phyloP scores from a whole-genome alignment of 2,329 filamentous ascomycete species.

The Teratosphaeria nubilosa region DNA sequence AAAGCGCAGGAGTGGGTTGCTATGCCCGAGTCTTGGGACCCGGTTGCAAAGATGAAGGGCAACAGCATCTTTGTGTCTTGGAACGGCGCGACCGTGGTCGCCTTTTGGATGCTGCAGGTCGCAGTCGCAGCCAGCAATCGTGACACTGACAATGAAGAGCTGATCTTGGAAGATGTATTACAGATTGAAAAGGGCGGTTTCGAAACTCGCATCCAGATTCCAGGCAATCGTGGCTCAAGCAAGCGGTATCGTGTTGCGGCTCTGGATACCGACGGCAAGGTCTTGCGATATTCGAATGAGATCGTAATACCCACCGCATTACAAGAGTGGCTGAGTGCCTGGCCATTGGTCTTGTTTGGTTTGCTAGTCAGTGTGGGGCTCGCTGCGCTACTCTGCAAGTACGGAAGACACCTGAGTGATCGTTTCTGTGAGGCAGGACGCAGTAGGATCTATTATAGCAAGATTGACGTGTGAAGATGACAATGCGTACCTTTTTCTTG shows the following conservation, averaged over 20 bases:
- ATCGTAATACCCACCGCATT: background rate
- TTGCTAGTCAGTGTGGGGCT: background rate
- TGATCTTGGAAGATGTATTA: conserved; percentile 4
- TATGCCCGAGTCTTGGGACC: conserved; percentile 15
- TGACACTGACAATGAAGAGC: conserved; percentile 1
- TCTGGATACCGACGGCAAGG: conserved; percentile 8
- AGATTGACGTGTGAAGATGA: background rate
- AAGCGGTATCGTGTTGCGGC: conserved; percentile 10
- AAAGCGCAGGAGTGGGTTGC: conserved; percentile 24
- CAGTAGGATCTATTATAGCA: background rate
- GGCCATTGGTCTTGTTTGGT: background rate
- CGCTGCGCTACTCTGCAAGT: background rate
- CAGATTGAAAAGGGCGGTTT: conserved; percentile 7
- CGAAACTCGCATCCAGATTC: conserved; percentile 7
- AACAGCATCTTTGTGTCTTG: conserved; percentile 41
- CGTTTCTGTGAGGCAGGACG: background rate
- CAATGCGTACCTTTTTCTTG: background rate
- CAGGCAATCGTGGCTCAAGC: background rate
- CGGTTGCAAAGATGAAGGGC: conserved; percentile 11
- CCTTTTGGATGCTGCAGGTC: conserved; percentile 32
- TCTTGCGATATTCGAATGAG: conserved; percentile 7
- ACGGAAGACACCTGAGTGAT: background rate
- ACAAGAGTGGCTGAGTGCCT: background rate
- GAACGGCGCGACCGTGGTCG: conserved; percentile 41
- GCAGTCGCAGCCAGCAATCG: background rate